Evolutionary conservation across 306 rosid species (phyloP), one percentile per base, ranked within the genome.

Genomic region (Pterocarpus santalinus): DNA sequence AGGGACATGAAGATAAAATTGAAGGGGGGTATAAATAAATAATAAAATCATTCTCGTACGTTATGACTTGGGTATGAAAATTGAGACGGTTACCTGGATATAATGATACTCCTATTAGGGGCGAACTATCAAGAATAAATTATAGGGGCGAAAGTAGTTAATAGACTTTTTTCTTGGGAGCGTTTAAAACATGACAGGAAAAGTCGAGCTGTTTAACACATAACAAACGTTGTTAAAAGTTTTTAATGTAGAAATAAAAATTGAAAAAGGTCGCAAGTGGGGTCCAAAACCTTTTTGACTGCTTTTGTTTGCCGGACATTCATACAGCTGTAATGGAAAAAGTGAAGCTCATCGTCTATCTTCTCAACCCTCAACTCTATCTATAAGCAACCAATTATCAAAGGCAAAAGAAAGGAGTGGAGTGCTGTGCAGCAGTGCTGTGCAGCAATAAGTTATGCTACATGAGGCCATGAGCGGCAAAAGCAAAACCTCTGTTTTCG

Each of bases 171-270:
- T 41, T 55, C 28, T 60, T 33, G 57, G 80, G 49, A 51, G 92
- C 90, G 86, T 90, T 89, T 89, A 88, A 88, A 87, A 90, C 96
- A 91, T 89, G 98, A 90, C 92, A 94, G 95, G 83, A 38, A 70
- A 75, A 51, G 58, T 32, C 75, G 69, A 85, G 97, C 94, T 90
- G 98, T 92, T 90, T 14, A 49, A 85, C 97, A 91, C 90, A 85
- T 65, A 72, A 68, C 38, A 76, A 86, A 85, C 89, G 86, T 87
- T 89, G 79, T 32, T 2, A 3, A 3, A 30, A 58, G 34, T 67
- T 47, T 39, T n/a, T 7, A 11, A 16, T 3, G 57, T 4, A 77
- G 15, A 72, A 73, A 15, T 1, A 51, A 49, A 62, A 53, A 28
- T 35, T 8, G 2, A 34, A 28, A 85, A 80, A 69, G 69, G 72